phyloP scores from a whole-genome alignment of 106 monocot species.

The Phalaenopsis aphrodite region DNA sequence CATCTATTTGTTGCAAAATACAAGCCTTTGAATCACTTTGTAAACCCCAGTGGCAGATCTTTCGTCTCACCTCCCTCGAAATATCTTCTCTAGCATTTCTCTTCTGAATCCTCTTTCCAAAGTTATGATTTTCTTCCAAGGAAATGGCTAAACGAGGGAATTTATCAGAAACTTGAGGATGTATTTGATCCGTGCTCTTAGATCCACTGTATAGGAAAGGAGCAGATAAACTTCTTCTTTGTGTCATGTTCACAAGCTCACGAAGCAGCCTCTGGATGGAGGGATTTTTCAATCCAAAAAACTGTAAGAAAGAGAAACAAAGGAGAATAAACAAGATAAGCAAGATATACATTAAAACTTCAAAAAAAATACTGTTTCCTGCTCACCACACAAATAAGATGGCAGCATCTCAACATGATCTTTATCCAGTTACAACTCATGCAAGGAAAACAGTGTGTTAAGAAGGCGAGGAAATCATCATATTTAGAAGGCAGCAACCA shows the following conservation, averaged over 20 bases:
- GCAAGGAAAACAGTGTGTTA: not conserved
- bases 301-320: conserved; percentile 29
- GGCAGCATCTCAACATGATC: not conserved
- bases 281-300: conserved; percentile 92
- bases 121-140: conserved; percentile 24
- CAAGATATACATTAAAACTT: not conserved
- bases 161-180: conserved; percentile 8
- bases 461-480: not conserved
- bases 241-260: conserved; percentile 46
- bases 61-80: conserved; percentile 26
- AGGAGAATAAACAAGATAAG: conserved; percentile 6
- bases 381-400: not conserved
- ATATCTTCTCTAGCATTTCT: conserved; percentile 1
- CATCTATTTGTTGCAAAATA: conserved; percentile 10
- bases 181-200: conserved; percentile 9
- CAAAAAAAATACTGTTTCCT: not conserved
- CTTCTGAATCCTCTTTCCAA: conserved; percentile 40
- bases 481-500: not conserved
- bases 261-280: conserved; percentile 84
- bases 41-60: conserved; percentile 13
- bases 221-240: conserved; percentile 19
- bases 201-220: conserved; percentile 8
- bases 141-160: conserved; percentile 21
- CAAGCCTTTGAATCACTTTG: not conserved
- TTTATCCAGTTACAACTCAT: not conserved